These are phyloP conservation scores for Lichtheimia ramosa DNA, from an alignment of 371 early-diverging fungal species.

Conservation along the genomic window DNA sequence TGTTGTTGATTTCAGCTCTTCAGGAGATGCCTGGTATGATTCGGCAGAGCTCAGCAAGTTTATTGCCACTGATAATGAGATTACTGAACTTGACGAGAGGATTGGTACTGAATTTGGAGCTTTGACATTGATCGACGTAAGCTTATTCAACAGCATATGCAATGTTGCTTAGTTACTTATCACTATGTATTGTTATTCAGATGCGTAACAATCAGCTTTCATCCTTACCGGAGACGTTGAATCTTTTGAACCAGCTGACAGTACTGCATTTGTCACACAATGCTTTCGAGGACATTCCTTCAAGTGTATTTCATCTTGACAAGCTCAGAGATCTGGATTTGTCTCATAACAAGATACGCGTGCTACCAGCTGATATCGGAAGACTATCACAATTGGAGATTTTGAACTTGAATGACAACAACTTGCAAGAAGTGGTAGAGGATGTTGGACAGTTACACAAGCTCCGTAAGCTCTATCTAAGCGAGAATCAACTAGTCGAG, in stretches of 20 bases:
- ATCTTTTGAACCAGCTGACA: constrained; percentile 41
- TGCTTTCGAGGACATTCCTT: constrained; percentile 47
- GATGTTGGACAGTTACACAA: constrained; percentile 43
- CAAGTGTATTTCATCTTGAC: constrained; percentile 31
- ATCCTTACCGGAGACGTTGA: constrained; percentile 48
- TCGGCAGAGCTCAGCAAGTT: constrained; percentile 67
- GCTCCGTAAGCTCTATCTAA: constrained; percentile 58
- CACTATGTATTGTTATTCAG: constrained; percentile 24
- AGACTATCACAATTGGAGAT: constrained; percentile 38
- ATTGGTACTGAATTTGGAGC: constrained; percentile 65
- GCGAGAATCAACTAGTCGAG: constrained; percentile 51
- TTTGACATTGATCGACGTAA: constrained; percentile 67
- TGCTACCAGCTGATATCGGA: constrained; percentile 30
- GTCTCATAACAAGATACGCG: constrained; percentile 45
- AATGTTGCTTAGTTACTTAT: too few relatives aligned
- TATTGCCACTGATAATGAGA: constrained; percentile 66
- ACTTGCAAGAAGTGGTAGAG: constrained; percentile 47
- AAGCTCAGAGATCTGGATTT: constrained; percentile 51
- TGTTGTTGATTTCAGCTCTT: constrained; percentile 54
- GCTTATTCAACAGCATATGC: not conserved
- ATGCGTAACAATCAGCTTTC: constrained; percentile 56
- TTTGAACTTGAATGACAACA: constrained; percentile 69
- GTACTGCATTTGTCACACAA: constrained; percentile 52
- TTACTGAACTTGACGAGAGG: constrained; percentile 60
- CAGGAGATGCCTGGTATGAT: constrained; percentile 61